Evolutionary conservation across 352 stramenopile species (phyloP).

Genomic region (Phytopythium mirpurense): DNA sequence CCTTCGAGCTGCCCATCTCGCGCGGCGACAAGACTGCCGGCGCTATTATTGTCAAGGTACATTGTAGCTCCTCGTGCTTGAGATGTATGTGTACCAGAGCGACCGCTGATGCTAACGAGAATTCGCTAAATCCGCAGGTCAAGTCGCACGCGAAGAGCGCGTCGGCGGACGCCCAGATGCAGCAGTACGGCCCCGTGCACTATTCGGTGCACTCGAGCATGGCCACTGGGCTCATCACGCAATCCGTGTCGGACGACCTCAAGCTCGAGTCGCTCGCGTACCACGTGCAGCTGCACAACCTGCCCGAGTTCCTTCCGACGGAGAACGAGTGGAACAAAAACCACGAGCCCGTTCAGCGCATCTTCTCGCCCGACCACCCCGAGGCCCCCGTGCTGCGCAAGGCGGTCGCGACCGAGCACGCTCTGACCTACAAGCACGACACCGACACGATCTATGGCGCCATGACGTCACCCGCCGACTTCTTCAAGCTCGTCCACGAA

Average conservation of each 20-base stretch:
- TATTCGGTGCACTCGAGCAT: constrained; percentile 26
- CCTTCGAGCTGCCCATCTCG: constrained; percentile 24
- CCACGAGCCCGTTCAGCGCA: constrained; percentile 16
- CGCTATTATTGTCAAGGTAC: constrained; percentile 25
- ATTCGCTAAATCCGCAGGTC: constrained; percentile 11
- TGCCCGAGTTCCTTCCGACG: constrained; percentile 10
- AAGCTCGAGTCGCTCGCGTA: constrained; percentile 19
- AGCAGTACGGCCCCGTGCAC: constrained; percentile 23
- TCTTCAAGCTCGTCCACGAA: constrained; percentile 23
- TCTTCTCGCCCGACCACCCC: constrained; percentile 24
- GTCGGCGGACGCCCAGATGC: constrained; percentile 5
- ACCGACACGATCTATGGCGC: constrained; percentile 11
- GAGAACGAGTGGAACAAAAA: constrained; percentile 32
- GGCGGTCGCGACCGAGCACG: constrained; percentile 18
- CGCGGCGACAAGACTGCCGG: constrained; percentile 18
- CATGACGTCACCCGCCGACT: constrained; percentile 12
- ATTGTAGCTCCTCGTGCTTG: too few relatives aligned
- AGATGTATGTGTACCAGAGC: too few relatives aligned
- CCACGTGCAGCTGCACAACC: constrained; percentile 24
- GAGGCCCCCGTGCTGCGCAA: constrained; percentile 18
- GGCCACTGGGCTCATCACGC: constrained; percentile 18
- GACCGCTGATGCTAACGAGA: too few relatives aligned
- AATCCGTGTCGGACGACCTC: constrained; percentile 16
- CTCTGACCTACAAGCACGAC: constrained; percentile 24
- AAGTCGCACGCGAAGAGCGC: constrained; percentile 11